These are phyloP conservation scores for Fusarium sp. DNA, from an alignment of 2,329 filamentous ascomycete species.

Conservation along the genomic window DNA sequence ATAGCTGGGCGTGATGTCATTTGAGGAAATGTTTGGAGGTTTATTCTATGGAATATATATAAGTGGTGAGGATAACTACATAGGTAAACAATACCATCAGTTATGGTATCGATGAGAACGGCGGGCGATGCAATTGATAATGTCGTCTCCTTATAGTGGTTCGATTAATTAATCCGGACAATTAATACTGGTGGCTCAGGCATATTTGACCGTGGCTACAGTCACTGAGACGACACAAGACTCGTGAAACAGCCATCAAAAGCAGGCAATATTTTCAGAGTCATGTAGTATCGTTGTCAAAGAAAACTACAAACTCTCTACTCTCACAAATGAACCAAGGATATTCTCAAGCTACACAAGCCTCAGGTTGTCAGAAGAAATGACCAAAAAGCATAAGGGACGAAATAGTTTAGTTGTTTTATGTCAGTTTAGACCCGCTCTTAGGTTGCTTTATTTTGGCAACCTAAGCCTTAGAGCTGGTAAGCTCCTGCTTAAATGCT, in stretches of 20 bases:
- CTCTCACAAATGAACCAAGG: background rate
- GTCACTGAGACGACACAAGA: background rate
- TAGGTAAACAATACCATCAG: background rate
- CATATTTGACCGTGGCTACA: background rate
- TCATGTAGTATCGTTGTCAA: background rate
- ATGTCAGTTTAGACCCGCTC: too few relatives aligned
- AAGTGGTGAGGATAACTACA: background rate
- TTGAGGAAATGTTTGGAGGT: background rate
- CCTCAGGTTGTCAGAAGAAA: too few relatives aligned
- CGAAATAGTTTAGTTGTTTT: too few relatives aligned
- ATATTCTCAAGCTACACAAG: background rate
- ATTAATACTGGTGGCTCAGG: background rate
- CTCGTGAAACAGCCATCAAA: background rate
- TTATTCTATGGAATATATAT: background rate
- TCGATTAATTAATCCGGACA: background rate
- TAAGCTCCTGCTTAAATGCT: background rate
- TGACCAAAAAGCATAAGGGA: too few relatives aligned
- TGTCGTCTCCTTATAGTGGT: background rate
- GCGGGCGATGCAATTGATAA: background rate
- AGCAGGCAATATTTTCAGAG: background rate
- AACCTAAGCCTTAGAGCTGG: too few relatives aligned
- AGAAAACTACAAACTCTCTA: background rate
- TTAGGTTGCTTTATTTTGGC: too few relatives aligned
- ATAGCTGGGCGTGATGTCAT: conserved; percentile 20
- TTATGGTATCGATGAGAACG: background rate